Evolutionary conservation across 2,329 filamentous ascomycete genomes (phyloP), one percentile per base, ranked within the genome.

Genomic region (Clonostachys byssicola): DNA sequence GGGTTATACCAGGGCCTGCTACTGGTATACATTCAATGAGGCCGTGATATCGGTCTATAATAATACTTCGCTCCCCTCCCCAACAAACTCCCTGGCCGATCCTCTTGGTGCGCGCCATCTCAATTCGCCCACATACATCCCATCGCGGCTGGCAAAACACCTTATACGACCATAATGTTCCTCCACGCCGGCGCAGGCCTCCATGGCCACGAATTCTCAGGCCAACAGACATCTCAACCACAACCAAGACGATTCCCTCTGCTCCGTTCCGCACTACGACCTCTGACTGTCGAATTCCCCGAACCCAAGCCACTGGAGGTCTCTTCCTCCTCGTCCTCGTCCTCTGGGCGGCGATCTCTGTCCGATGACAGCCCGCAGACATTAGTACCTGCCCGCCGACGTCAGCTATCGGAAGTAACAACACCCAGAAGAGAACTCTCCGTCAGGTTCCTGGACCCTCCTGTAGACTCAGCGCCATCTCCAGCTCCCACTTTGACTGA

Each of bases 121-220:
- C 23, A 30, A 30, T 30, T 30, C 9, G 23, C 23, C 23, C 23
- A 30, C 23, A 30, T 30, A 9, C 23, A 30, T 30, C 23, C 23
- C 23, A 10, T 30, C 23, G 23, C 4, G 23, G 23, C 23, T 30
- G 23, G 23, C 23, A 30, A 30, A 30, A 8, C 23, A 30, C 23
- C 23, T 8, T 30, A 30, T 30, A 30, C 23, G 23, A 18, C 18
- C 16, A 16, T 50, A 58, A 83, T 83, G 80, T 80, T 83, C 57
- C 65, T 83, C 34, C 80, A 83, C 56, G 71, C 77, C 16, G 79
- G 77, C 42, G 79, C 79, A 44, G 76, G 78, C 62, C 68, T 83
- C 17, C 78, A 83, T 57, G 79, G 78, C 60, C 79, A 82, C 58
- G 78, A 82, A 58, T 82, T 77, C 55, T 80, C 77, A 33, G 62